Conservation (phyloP, 306 rosid genomes). For the Pterocarpus santalinus region DNA sequence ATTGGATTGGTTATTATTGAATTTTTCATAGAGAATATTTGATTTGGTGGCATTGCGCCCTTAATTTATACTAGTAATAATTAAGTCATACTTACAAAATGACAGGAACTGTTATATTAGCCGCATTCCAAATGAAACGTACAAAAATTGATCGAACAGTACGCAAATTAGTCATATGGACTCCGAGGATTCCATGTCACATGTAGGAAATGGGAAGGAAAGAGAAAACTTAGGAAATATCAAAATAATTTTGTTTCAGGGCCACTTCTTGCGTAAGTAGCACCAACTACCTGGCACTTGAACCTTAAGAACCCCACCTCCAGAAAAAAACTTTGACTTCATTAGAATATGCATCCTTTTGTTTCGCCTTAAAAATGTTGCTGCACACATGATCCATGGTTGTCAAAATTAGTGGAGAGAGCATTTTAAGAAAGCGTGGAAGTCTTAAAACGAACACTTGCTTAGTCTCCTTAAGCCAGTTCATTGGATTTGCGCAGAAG, state of each 20-base stretch:
- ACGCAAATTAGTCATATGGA: neutral
- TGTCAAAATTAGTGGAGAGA: neutral
- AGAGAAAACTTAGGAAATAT: neutral
- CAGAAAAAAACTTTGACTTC: neutral
- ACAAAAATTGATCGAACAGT: neutral
- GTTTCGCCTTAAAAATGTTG: neutral
- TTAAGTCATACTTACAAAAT: neutral
- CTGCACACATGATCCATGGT: neutral
- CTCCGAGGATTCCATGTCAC: conserved; percentile 1
- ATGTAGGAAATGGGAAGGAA: neutral
- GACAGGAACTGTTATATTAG: neutral
- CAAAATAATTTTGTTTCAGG: neutral
- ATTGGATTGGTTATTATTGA: neutral
- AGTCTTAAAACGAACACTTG: neutral
- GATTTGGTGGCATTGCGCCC: neutral
- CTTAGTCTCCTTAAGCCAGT: neutral
- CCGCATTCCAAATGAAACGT: neutral
- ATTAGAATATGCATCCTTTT: neutral
- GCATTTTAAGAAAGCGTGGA: neutral
- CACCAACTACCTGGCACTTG: neutral
- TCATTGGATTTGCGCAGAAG: neutral
- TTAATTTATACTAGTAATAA: neutral
- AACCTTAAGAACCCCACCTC: neutral
- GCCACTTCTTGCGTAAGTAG: neutral
- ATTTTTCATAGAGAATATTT: conserved; percentile 7